phyloP scores from a whole-genome alignment of 106 monocot genomes.

The Allium cepa region DNA sequence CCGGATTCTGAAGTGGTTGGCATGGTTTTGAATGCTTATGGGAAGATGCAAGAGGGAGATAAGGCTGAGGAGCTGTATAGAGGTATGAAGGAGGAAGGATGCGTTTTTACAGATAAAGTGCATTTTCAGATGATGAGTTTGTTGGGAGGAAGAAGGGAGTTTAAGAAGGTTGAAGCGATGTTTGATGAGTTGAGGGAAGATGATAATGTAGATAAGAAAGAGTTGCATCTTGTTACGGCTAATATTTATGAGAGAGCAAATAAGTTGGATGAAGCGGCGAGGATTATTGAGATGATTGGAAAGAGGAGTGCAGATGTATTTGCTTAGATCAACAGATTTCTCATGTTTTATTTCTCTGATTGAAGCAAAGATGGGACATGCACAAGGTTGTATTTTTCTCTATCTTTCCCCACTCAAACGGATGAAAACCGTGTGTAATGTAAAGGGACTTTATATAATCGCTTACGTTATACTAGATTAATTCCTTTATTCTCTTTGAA shows the following conservation, averaged over 20 bases:
- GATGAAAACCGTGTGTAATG: no score
- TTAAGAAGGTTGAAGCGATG: conserved; percentile 48
- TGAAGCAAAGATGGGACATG: no score
- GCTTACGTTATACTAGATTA: no score
- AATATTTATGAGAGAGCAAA: conserved; percentile 80
- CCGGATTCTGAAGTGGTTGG: conserved; percentile 78
- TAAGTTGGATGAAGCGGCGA: conserved; percentile 74
- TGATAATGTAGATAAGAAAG: conserved; percentile 71
- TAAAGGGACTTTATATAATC: no score
- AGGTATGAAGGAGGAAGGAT: conserved; percentile 86
- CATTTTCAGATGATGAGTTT: conserved; percentile 95
- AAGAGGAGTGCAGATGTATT: conserved; percentile 1
- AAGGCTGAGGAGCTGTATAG: conserved; percentile 52
- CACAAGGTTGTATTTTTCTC: no score
- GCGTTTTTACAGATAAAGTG: conserved; percentile 61
- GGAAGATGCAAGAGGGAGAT: conserved; percentile 74
- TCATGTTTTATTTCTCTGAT: no score
- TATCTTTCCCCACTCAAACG: no score
- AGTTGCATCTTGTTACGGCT: conserved; percentile 60
- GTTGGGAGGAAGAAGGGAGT: conserved; percentile 63
- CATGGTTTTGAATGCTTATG: conserved; percentile 64
- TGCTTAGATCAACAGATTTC: not conserved
- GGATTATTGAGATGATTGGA: conserved; percentile 35
- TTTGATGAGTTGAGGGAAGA: conserved; percentile 42
- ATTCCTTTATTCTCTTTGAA: no score